A percentile compares a stretch with the other conserved stretches of the same genome.
Evolutionary conservation across 2,329 filamentous ascomycete genomes (phyloP).

Genomic region (Rutstroemia sp.): DNA sequence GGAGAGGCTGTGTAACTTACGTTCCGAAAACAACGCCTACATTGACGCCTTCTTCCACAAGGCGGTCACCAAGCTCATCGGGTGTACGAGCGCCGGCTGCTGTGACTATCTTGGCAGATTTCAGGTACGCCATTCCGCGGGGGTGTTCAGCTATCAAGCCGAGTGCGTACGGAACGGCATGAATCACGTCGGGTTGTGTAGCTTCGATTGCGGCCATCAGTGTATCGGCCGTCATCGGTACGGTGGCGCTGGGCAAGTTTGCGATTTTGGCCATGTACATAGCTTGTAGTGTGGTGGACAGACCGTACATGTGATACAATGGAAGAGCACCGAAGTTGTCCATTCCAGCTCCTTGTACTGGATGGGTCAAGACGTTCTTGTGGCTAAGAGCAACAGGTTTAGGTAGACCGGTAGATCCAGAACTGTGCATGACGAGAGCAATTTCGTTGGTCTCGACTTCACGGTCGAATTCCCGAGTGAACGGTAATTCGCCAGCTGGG

Average conservation of each 20-base stretch:
- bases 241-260: conserved; percentile 44
- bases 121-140: conserved; percentile 43
- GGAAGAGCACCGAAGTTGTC: conserved; percentile 48
- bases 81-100: conserved; percentile 52
- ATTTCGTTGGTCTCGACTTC: conserved; percentile 8
- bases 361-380: conserved; percentile 39
- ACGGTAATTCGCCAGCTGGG: conserved; percentile 1
- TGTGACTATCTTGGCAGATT: conserved; percentile 42
- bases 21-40: conserved; percentile 48
- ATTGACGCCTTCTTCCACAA: conserved; percentile 46
- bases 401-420: conserved; percentile 51
- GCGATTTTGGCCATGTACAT: conserved; percentile 43
- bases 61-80: conserved; percentile 46
- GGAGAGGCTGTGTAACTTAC: neutral
- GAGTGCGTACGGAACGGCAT: conserved; percentile 45
- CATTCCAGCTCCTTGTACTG: conserved; percentile 28
- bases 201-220: conserved; percentile 37
- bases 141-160: conserved; percentile 53
- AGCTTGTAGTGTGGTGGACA: conserved; percentile 46
- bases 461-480: conserved; percentile 6
- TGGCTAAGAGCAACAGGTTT: conserved; percentile 56
- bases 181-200: conserved; percentile 34
- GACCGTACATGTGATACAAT: conserved; percentile 51
- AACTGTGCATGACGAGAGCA: conserved; percentile 21
- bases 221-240: conserved; percentile 46